Conservation (phyloP, 306 rosid genomes). For the Cucurbita ficifolia region DNA sequence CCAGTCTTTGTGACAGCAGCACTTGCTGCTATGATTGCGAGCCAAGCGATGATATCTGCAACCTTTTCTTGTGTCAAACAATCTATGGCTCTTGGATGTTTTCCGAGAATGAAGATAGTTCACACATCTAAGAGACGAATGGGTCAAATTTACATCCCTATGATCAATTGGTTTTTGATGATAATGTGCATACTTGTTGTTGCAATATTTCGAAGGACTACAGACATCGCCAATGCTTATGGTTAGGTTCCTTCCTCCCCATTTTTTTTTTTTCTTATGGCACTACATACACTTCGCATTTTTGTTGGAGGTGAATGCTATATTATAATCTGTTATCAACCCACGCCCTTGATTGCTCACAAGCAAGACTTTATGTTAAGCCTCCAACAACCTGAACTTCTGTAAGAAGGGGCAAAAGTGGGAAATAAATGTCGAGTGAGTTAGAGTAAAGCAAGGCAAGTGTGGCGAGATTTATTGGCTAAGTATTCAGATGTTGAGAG, state of each 20-base stretch:
- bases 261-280: not conserved
- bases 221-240: constrained; percentile 92
- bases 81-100: constrained; percentile 97
- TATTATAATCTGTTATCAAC: not conserved
- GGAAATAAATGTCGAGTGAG: not conserved
- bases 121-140: constrained; percentile 81
- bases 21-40: constrained; percentile 95
- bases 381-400: not conserved
- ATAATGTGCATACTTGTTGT: constrained; percentile 79
- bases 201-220: constrained; percentile 66
- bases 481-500: not conserved
- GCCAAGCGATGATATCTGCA: constrained; percentile 99
- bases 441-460: not conserved
- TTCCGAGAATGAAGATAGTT: constrained; percentile 89
- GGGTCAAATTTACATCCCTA: constrained; percentile 92
- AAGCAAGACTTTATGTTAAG: not conserved
- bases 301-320: not conserved
- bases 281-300: not conserved
- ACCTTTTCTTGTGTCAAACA: constrained; percentile 95
- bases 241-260: constrained; percentile 32
- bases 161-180: constrained; percentile 86
- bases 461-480: not conserved
- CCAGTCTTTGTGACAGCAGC: constrained; percentile 84
- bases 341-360: not conserved
- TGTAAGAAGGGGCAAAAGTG: not conserved